Percentiles rank a stretch among this genome's conserved stretches.
phyloP scores from a whole-genome alignment of 2,329 filamentous ascomycete species.

The Eutypella sp. region DNA sequence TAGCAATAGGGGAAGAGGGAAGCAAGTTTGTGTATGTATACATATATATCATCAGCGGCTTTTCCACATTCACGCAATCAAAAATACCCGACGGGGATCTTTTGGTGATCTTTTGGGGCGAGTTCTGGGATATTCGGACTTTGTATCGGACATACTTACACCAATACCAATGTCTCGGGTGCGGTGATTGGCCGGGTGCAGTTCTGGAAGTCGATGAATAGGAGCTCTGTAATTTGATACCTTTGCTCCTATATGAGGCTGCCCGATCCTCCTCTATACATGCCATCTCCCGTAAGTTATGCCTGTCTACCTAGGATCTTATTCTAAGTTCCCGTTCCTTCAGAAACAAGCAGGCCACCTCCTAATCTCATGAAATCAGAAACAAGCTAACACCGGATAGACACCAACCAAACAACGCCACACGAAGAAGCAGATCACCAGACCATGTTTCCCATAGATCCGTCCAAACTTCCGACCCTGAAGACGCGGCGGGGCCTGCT shows the following conservation, averaged over 20 bases:
- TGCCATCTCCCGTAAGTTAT: too few species aligned
- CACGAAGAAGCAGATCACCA: constrained; percentile 2
- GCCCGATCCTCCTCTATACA: too few species aligned
- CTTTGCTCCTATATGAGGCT: not conserved
- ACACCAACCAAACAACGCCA: constrained; percentile 13
- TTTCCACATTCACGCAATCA: too few species aligned
- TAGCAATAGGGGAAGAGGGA: too few species aligned
- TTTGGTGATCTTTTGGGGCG: not conserved
- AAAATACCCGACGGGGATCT: not conserved
- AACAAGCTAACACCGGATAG: constrained; percentile 1
- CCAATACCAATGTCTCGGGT: not conserved
- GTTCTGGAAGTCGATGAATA: not conserved
- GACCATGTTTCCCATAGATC: constrained; percentile 53
- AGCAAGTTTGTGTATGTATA: too few species aligned
- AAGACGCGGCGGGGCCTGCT: constrained; percentile 66
- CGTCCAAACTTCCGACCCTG: constrained; percentile 50
- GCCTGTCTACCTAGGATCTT: too few species aligned
- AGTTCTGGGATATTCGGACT: not conserved
- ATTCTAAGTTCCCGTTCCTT: too few species aligned
- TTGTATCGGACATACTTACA: not conserved
- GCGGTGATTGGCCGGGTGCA: not conserved
- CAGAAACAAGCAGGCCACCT: too few species aligned
- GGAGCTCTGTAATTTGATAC: not conserved
- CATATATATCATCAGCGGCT: too few species aligned
- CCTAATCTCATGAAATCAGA: not conserved